A percentile compares a stretch with the other conserved stretches of the same genome.
These are phyloP conservation scores for Chionographis japonica DNA, from an alignment of 106 monocot genomes.

Conservation along the genomic window DNA sequence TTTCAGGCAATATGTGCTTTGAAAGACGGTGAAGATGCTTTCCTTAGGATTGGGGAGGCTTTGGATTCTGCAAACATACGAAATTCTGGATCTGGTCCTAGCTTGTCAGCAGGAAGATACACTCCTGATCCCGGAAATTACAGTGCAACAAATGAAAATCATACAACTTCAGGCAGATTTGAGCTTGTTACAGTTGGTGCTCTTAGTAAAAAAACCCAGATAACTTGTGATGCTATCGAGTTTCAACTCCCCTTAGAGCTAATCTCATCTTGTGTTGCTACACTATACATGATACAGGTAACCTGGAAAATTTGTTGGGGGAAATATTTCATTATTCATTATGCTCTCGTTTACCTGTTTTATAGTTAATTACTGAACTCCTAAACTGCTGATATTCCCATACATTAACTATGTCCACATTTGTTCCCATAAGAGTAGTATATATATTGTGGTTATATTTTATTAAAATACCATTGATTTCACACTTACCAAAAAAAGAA, in stretches of 20 bases:
- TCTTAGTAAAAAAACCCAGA: slow-evolving; percentile 17
- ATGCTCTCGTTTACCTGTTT: neutral
- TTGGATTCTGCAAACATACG: slow-evolving; percentile 43
- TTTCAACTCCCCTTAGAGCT: slow-evolving; percentile 64
- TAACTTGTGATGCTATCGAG: slow-evolving; percentile 22
- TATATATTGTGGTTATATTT: too few relatives aligned
- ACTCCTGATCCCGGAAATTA: slow-evolving; percentile 29
- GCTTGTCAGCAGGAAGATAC: slow-evolving; percentile 28
- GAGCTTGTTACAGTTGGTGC: slow-evolving; percentile 23
- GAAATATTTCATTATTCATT: neutral
- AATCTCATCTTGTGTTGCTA: slow-evolving; percentile 74
- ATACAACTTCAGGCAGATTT: slow-evolving; percentile 8
- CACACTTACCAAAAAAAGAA: too few relatives aligned
- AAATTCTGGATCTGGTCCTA: slow-evolving; percentile 38
- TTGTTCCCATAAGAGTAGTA: too few relatives aligned
- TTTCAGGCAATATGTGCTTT: slow-evolving; percentile 54
- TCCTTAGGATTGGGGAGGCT: slow-evolving; percentile 65
- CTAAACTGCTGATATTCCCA: too few relatives aligned
- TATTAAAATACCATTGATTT: too few relatives aligned
- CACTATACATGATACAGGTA: slow-evolving; percentile 89
- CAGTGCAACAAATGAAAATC: slow-evolving; percentile 34
- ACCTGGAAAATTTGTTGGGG: neutral
- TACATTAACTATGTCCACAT: too few relatives aligned
- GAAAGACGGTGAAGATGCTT: slow-evolving; percentile 76
- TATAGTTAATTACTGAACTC: too few relatives aligned